phyloP scores from a whole-genome alignment of 176 grass and related monocot species.

The Carex scoparia region DNA sequence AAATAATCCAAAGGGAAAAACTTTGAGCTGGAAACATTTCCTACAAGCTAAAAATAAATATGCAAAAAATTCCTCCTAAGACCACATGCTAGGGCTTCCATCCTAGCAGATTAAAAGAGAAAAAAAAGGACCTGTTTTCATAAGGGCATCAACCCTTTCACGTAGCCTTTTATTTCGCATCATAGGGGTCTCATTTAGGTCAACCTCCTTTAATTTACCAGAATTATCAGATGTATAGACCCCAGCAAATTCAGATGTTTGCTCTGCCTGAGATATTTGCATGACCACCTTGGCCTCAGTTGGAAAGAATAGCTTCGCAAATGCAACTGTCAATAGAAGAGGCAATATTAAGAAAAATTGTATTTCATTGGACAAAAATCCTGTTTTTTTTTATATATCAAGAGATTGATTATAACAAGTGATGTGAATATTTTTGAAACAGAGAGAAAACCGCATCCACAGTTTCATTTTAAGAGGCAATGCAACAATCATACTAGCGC shows the following conservation, averaged over 20 bases:
- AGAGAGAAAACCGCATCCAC: constrained; percentile 1
- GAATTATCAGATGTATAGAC: constrained; percentile 38
- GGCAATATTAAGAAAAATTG: not conserved
- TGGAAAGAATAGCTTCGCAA: constrained; percentile 92
- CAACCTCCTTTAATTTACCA: constrained; percentile 79
- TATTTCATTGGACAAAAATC: not conserved
- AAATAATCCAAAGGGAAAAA: not conserved
- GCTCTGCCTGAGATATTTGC: constrained; percentile 87
- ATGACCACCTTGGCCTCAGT: constrained; percentile 86
- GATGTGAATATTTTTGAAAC: not conserved
- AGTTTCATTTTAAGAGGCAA: not conserved
- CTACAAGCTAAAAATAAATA: not conserved
- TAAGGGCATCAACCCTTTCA: constrained; percentile 63
- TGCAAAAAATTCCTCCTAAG: not conserved
- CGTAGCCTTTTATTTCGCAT: constrained; percentile 79
- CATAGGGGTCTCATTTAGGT: constrained; percentile 84
- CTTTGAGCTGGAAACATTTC: not conserved
- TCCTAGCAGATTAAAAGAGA: not conserved
- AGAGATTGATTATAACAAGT: not conserved
- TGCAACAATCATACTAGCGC: not conserved
- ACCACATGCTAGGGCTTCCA: not conserved
- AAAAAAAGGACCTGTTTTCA: constrained; percentile 66
- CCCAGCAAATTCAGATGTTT: constrained; percentile 53
- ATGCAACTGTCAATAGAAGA: constrained; percentile 59
- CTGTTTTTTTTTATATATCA: not conserved